Conservation (phyloP, 345 rosid genomes). For the Eucalyptus regnans region DNA sequence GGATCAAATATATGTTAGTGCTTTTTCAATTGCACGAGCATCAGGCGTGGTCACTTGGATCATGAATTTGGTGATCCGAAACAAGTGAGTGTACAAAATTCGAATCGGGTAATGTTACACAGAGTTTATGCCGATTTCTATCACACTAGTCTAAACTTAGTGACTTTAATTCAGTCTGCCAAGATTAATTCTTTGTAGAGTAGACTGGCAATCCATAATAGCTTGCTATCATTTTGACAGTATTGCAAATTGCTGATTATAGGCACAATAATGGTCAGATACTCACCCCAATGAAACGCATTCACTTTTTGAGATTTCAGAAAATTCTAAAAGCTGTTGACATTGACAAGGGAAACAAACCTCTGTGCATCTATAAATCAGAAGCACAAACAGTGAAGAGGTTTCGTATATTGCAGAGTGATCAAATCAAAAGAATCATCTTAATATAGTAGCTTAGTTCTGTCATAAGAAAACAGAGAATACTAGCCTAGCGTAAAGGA, state of each 20-base stretch:
- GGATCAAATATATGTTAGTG: not conserved
- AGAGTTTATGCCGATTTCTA: no score
- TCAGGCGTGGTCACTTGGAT: not conserved
- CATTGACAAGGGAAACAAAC: no score
- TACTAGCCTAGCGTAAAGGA: not conserved
- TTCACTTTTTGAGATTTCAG: no score
- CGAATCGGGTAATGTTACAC: accelerated
- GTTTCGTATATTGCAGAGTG: not conserved
- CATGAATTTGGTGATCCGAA: not conserved
- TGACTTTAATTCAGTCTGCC: no score
- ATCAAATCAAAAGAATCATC: not conserved
- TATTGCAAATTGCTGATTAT: not conserved
- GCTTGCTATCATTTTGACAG: not conserved
- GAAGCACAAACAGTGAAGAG: not conserved
- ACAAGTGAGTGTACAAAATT: not conserved
- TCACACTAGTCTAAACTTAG: no score
- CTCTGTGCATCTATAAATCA: no score
- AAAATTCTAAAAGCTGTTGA: no score
- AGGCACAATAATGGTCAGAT: not conserved
- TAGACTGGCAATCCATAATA: not conserved
- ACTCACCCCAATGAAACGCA: not conserved
- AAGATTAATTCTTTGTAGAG: not conserved
- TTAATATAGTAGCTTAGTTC: not conserved
- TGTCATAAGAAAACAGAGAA: not conserved
- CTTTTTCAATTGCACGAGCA: not conserved